Evolutionary conservation across 345 rosid genomes (phyloP), one percentile per base, ranked within the genome.

Genomic region (Dovyalis caffra): DNA sequence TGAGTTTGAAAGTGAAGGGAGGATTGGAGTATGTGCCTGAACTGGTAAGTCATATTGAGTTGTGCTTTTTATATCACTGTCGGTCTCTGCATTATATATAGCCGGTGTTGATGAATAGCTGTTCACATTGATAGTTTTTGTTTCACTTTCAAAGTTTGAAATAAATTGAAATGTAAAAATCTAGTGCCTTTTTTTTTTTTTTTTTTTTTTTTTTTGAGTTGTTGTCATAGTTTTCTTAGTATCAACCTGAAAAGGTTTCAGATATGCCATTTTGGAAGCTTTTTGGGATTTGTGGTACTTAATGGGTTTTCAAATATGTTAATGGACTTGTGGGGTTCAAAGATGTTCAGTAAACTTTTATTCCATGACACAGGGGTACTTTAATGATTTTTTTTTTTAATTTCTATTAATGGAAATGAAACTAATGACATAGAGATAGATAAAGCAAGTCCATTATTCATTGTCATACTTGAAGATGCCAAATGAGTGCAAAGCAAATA

Each of bases 1-100:
- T 80, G 83, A 80, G 83, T 49, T 72, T 76, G 77, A 80, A 80
- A 49, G 83, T 80, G 71, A 80, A 80, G 62, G 74, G 60, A 66
- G 79, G 76, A 28, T 25, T 72, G 32, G 83, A 80, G 35, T 80
- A 80, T 21, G 76, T 76, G 21, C 83, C 83, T 35, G 83, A 80
- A 70, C 62, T 80, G 72, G 83, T 80, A 37, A n/a, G 83, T 70
- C 61, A 3, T 6, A 0, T 23, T 56, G 61, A 23, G 14, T 1
- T 56, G 61, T n/a, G 61, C 61, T 11, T 56, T 56, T 23, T 23
- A 56, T 3, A 23, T 56, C 61, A 56, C 61, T 9, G 4, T 56
- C 61, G 11, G 11, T 23, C 56, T 49, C 8, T 49, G 8, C 21
- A 20, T 49, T 1, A 49, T 49, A 49, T 1, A 49, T 49, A 49